phyloP scores from a whole-genome alignment of 2,329 filamentous ascomycete genomes.

The Apiospora phragmitis region DNA sequence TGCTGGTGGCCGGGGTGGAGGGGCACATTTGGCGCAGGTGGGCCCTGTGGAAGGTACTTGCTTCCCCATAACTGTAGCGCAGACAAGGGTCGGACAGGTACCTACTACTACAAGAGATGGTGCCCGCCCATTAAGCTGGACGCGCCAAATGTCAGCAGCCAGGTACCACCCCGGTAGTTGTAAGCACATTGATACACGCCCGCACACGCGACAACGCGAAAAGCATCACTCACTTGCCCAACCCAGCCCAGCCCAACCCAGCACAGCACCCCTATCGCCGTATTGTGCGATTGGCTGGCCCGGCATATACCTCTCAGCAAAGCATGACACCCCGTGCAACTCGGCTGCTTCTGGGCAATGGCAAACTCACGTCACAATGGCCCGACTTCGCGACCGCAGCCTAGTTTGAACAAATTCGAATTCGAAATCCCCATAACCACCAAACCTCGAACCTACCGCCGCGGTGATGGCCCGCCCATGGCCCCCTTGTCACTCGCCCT shows the following conservation, averaged over 20 bases:
- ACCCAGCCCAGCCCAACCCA: too few species aligned
- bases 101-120: background rate
- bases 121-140: background rate
- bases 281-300: too few species aligned
- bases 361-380: background rate
- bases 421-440: constrained; percentile 35
- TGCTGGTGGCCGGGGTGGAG: too few species aligned
- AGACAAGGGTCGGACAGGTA: background rate
- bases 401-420: background rate
- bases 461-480: constrained; percentile 48
- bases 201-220: background rate
- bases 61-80: background rate
- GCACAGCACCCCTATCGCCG: too few species aligned
- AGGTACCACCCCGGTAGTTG: background rate
- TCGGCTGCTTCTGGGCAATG: background rate
- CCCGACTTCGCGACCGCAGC: background rate
- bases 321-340: background rate
- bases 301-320: background rate
- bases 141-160: background rate
- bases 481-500: constrained; percentile 50
- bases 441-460: constrained; percentile 39
- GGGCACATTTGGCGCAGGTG: background rate
- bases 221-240: background rate
- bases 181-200: background rate
- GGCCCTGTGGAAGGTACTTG: background rate